phyloP scores from a whole-genome alignment of 768 basidiomycete species.

The Amanita brunnescens region DNA sequence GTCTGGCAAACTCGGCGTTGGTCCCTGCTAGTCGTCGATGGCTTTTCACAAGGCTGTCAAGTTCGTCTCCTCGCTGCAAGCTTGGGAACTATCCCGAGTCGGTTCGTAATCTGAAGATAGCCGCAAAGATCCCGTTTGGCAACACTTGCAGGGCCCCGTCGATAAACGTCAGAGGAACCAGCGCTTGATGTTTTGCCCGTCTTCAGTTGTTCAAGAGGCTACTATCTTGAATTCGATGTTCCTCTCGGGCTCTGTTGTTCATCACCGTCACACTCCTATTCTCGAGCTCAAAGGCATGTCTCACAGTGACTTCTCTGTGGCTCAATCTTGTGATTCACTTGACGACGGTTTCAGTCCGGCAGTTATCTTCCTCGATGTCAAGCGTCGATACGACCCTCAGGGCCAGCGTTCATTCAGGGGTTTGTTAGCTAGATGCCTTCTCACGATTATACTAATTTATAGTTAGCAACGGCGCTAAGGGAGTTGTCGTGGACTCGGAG shows the following conservation, averaged over 20 bases:
- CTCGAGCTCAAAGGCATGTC: slow-evolving; percentile 13
- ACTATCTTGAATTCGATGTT: slow-evolving; percentile 5
- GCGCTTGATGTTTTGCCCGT: slow-evolving; percentile 9
- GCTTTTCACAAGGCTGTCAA: no score
- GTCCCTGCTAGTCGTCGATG: slow-evolving; percentile 17
- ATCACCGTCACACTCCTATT: background rate
- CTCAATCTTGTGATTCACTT: slow-evolving; percentile 15
- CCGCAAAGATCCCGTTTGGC: no score
- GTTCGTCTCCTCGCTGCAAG: no score
- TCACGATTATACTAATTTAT: slow-evolving; percentile 16
- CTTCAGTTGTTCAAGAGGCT: no score
- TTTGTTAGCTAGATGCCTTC: slow-evolving; percentile 18
- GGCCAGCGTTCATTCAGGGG: slow-evolving; percentile 8
- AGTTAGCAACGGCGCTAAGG: slow-evolving; percentile 11
- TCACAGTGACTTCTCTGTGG: slow-evolving; percentile 18
- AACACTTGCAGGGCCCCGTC: no score
- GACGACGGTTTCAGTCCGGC: slow-evolving; percentile 4
- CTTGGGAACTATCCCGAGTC: no score
- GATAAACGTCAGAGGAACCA: background rate
- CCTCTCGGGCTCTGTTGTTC: background rate
- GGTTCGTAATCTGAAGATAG: no score
- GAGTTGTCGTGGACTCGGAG: slow-evolving; percentile 18
- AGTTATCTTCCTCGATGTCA: slow-evolving; percentile 15
- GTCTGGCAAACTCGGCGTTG: slow-evolving; percentile 20
- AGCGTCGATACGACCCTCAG: slow-evolving; percentile 17